Base-by-base conservation (phyloP, 2,329 filamentous ascomycete species). In the Fusarium sp. region DNA sequence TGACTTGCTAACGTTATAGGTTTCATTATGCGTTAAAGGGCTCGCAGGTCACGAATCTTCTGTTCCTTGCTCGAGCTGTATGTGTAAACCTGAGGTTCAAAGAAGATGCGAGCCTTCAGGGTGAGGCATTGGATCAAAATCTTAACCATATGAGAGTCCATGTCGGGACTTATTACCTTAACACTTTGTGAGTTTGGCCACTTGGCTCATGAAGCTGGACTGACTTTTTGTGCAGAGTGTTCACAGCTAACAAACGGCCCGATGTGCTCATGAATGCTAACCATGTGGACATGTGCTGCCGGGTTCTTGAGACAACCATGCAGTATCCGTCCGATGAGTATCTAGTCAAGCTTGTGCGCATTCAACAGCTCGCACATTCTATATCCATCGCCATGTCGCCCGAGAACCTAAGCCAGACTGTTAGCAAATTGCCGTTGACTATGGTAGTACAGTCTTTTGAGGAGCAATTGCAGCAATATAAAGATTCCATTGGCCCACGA, bases 141-240 rank as follows among this genome's bases (percentile, higher is more conserved):
- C 65, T 85, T 11, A 82, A 85, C 56, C 74, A 80, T 45, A 79
- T 84, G 75, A 77, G 84, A 44, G 82, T 83, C 0, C 84, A 83
- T 70, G 79, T 79, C 1, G 83, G 83, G 4, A 82, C 81, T 6
- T 86, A 84, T 59, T 86, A 86, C 55, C 67, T 86, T 6, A 82
- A 83, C 30, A 83, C 83, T 8, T 68, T 83, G 83, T 84, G 61
- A 71, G 82, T 76, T 4, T 2, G 30, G 10, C 30, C 14, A 24
- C 17, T 8, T 6, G 14, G 7, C 10, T 10, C 24, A 26, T 37
- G 3, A 30, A 10, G 14, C 19, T 22, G 24, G 28, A 20, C 56
- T 67, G 45, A 45, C 56, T 19, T 14, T 5, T 15, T 20, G 19
- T 15, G 13, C 45, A 82, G 80, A 6, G 77, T 82, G 26, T 82